Conservation (phyloP, 331 rosid species). For the Stylosanthes scabra region DNA sequence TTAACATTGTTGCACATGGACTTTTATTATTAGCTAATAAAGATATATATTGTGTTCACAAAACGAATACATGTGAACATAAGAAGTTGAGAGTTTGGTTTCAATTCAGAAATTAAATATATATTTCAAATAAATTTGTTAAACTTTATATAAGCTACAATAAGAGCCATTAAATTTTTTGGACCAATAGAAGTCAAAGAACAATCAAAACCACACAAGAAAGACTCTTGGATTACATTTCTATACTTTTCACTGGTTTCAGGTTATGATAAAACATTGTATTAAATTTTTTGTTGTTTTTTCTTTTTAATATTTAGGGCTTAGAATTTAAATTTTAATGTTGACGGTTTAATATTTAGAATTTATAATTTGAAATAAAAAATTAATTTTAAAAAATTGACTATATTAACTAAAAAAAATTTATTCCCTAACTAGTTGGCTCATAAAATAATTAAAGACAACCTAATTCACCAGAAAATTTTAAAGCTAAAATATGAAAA, state of each 20-base stretch:
- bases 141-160: constrained; percentile 16
- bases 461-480: too few species aligned
- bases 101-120: background rate
- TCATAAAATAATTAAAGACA: too few species aligned
- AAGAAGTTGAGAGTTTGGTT: constrained; percentile 11
- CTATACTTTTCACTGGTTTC: background rate
- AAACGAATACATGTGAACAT: constrained; percentile 26
- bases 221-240: background rate
- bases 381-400: too few species aligned
- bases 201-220: constrained; percentile 8
- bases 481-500: too few species aligned
- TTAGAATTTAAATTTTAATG: too few species aligned
- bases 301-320: too few species aligned
- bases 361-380: too few species aligned
- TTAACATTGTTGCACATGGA: background rate
- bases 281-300: background rate
- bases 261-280: constrained; percentile 14
- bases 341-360: too few species aligned
- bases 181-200: constrained; percentile 35
- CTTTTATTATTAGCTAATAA: constrained; percentile 1
- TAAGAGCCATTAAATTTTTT: constrained; percentile 4
- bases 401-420: too few species aligned
- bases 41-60: background rate
- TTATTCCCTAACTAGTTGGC: too few species aligned
- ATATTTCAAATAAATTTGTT: background rate